Evolutionary conservation across 768 basidiomycete genomes (phyloP).

Genomic region (Pleurotus salmoneostramineus): DNA sequence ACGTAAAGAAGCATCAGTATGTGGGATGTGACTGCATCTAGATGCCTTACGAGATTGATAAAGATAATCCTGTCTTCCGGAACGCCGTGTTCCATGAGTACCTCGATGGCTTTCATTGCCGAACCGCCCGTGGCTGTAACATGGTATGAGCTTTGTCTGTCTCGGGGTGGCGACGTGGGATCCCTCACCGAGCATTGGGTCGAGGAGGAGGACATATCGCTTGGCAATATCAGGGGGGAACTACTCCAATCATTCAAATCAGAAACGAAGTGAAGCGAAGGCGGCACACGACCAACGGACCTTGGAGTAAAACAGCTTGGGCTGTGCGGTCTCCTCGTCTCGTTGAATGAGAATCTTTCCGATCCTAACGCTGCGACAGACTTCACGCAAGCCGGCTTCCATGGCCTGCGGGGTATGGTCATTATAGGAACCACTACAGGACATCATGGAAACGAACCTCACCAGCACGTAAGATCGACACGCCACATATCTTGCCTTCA

Average conservation of each 20-base stretch:
- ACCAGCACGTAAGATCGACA: slow-evolving; percentile 91
- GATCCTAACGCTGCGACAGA: slow-evolving; percentile 90
- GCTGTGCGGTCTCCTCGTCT: slow-evolving; percentile 90
- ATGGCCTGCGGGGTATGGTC: slow-evolving; percentile 59
- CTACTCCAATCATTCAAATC: slow-evolving; percentile 28
- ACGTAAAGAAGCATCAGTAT: slow-evolving; percentile 3
- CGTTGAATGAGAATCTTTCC: slow-evolving; percentile 98
- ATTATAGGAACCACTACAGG: no score
- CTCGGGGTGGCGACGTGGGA: background rate
- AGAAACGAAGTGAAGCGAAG: background rate
- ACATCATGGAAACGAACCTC: slow-evolving; percentile 48
- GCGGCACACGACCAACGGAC: slow-evolving; percentile 26
- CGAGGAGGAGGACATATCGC: slow-evolving; percentile 90
- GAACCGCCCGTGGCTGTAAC: slow-evolving; percentile 87
- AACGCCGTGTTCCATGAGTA: slow-evolving; percentile 87
- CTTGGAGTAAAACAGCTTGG: slow-evolving; percentile 92
- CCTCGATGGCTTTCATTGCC: slow-evolving; percentile 96
- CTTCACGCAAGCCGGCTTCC: slow-evolving; percentile 95
- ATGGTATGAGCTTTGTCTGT: background rate
- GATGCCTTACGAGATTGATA: slow-evolving; percentile 71
- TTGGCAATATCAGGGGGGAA: slow-evolving; percentile 90
- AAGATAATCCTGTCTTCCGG: slow-evolving; percentile 95
- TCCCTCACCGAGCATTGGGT: slow-evolving; percentile 90
- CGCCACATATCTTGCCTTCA: slow-evolving; percentile 94
- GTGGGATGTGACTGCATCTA: background rate